Base-by-base conservation (phyloP, 2,329 filamentous ascomycete species). In the Ceratocystis destructans region DNA sequence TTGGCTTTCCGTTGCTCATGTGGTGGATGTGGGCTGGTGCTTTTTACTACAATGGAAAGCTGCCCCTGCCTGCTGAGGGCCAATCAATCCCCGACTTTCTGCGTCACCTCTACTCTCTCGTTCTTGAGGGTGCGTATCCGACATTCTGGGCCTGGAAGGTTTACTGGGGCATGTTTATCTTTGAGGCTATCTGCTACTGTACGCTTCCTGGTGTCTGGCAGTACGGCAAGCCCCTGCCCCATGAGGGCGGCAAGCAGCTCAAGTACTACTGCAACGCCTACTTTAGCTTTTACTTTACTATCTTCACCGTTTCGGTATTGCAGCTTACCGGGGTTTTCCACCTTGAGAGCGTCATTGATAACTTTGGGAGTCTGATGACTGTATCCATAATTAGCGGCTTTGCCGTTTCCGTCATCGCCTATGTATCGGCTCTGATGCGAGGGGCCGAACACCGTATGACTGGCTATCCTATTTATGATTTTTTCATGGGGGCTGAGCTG, bases 21-120 rank as follows among this genome's bases (percentile, higher is more conserved):
- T 96, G 90, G 83, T 97, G 96, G 79, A 96, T 99, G 92, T 97
- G 92, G 92, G 87, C 96, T 75, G 94, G 94, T 63, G 89, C 93
- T 44, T 92, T 87, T 62, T 96, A 93, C 78, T 99, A 96, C 77
- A 80, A 90, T 73, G 93, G 93, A 71, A 86, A 88, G 69, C 80
- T 95, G 64, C 94, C 94, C 17, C 77, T 79, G 55, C 88, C 85
- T 1, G 77, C 78, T 1, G 74, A 83, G 55, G 88, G 83, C 53
- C 82, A 96, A 79, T 86, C 80, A 71, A 83, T 84, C 74, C 70
- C 73, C 12, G 86, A 93, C 20, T 97, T 96, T 74, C 80, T 83
- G 65, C 76, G 79, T 67, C 86, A 96, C 70, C 76, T 97, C 74
- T 82, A 78, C 70, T 73, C 86, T 69, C 79, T 96, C 69, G 85